Evolutionary conservation across 2,329 filamentous ascomycete species (phyloP).

Genomic region (Clonostachys rosea): DNA sequence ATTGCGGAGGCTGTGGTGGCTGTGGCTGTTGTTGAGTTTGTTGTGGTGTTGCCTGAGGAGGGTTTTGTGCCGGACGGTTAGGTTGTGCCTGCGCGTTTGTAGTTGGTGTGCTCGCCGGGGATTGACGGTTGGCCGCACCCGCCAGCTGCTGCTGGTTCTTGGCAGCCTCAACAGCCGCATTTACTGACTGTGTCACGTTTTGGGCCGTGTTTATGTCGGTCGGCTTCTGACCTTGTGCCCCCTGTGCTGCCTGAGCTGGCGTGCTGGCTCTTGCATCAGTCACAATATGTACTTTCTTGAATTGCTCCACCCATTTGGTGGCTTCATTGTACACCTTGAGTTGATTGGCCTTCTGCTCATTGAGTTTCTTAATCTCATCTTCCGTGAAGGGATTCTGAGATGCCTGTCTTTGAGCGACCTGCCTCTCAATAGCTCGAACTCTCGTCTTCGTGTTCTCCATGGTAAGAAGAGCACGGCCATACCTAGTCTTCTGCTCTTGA

Average conservation of each 20-base stretch:
- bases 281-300: slow-evolving; percentile 1
- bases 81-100: too few relatives aligned
- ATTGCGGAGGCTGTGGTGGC: neutral
- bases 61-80: neutral
- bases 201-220: neutral
- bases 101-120: neutral
- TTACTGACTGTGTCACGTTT: neutral
- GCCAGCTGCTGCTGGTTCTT: slow-evolving; percentile 1
- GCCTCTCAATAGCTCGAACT: slow-evolving; percentile 4
- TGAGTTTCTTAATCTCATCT: slow-evolving; percentile 2
- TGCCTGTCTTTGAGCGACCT: neutral
- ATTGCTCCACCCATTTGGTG: slow-evolving; percentile 3
- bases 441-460: slow-evolving; percentile 3
- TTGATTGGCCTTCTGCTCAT: slow-evolving; percentile 3
- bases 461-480: slow-evolving; percentile 2
- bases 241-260: neutral
- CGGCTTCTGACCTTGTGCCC: neutral
- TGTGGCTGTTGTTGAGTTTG: neutral
- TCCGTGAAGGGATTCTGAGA: slow-evolving; percentile 4
- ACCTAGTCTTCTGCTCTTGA: slow-evolving; percentile 2
- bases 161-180: slow-evolving; percentile 2
- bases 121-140: neutral
- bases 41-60: neutral
- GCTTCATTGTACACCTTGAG: slow-evolving; percentile 1
- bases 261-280: neutral